A percentile compares a stretch with the other conserved stretches of the same genome.
Conservation (phyloP, 345 rosid species). For the Lepidium aucheri region DNA sequence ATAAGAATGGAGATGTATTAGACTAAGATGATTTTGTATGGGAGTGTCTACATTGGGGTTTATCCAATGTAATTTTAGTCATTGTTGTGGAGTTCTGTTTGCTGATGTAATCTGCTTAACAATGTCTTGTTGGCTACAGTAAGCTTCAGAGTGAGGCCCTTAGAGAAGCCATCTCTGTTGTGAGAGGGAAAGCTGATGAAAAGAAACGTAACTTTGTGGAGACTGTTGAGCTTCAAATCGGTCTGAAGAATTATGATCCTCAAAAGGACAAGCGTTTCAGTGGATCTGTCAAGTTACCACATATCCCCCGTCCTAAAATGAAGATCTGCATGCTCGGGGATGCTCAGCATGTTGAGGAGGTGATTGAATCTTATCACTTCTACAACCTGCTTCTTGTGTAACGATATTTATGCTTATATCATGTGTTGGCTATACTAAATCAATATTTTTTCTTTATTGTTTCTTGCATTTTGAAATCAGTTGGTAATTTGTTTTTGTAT, state of each 20-base stretch:
- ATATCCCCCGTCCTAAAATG: conserved; percentile 79
- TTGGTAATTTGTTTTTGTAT: background rate
- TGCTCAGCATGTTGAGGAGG: conserved; percentile 88
- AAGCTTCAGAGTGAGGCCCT: conserved; percentile 64
- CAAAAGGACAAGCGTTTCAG: conserved; percentile 89
- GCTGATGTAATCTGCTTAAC: background rate
- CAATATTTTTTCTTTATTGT: background rate
- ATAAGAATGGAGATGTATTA: background rate
- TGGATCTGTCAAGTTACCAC: conserved; percentile 72
- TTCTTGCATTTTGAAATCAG: background rate
- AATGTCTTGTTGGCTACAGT: conserved; percentile 21
- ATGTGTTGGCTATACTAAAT: background rate
- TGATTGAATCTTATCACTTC: background rate
- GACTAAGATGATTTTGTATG: background rate
- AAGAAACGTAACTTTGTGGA: conserved; percentile 61
- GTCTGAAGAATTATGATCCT: conserved; percentile 72
- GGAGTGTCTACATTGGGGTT: background rate
- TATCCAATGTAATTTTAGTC: background rate
- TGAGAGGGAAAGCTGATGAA: conserved; percentile 33
- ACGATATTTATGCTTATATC: background rate
- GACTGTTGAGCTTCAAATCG: conserved; percentile 78
- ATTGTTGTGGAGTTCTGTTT: background rate
- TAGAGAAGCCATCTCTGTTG: conserved; percentile 50
- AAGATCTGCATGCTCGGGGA: conserved; percentile 85
- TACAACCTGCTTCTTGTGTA: background rate